phyloP scores from a whole-genome alignment of 106 monocot species.

The Allium sativum region DNA sequence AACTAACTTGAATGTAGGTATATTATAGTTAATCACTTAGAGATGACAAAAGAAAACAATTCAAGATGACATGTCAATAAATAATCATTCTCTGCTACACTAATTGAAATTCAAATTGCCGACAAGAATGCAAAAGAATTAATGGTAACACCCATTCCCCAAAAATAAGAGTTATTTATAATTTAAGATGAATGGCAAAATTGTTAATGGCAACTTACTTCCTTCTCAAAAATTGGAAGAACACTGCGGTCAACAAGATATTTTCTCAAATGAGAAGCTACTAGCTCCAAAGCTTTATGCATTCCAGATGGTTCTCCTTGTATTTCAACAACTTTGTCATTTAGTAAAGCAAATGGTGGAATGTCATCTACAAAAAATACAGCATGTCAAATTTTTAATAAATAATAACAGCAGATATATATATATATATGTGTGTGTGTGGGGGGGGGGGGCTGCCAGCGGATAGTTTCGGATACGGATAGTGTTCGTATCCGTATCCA shows the following conservation, averaged over 20 bases:
- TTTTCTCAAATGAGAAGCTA: constrained; percentile 54
- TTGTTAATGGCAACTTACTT: constrained; percentile 19
- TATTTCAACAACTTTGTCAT: constrained; percentile 68
- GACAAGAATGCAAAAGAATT: no score
- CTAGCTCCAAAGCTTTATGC: constrained; percentile 50
- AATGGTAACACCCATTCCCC: constrained; percentile 11
- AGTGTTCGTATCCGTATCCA: no score
- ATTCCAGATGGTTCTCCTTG: constrained; percentile 50
- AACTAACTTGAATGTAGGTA: no score
- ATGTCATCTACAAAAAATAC: constrained; percentile 38
- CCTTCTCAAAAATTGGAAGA: constrained; percentile 43
- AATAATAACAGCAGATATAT: not conserved
- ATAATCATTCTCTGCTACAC: constrained; percentile 20
- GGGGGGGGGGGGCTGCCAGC: no score
- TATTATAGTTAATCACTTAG: no score
- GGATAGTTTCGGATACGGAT: no score
- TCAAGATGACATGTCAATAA: constrained; percentile 44
- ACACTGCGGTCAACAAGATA: constrained; percentile 64
- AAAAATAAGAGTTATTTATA: constrained; percentile 18
- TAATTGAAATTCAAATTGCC: no score
- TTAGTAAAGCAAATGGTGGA: constrained; percentile 53
- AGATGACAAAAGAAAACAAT: no score
- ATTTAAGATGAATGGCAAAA: no score
- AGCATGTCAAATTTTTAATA: not conserved
- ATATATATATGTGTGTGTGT: no score